These are phyloP conservation scores for Wickerhamiella galacta DNA, from an alignment of 805 yeast species.

Conservation along the genomic window DNA sequence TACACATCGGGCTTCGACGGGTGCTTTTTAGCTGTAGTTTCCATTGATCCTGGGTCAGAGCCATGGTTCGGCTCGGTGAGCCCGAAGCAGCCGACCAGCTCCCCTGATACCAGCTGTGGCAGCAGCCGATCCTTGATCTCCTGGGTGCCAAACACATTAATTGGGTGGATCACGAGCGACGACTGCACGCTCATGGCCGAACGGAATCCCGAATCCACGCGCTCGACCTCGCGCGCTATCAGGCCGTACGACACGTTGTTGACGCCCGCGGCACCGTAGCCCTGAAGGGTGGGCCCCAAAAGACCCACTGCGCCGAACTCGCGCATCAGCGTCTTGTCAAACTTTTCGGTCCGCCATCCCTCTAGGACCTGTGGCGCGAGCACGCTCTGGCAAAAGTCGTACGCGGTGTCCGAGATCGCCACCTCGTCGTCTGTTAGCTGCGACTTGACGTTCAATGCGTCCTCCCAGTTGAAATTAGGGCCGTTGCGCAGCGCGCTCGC, in stretches of 20 bases:
- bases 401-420: constrained; percentile 24
- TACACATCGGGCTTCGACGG: constrained; percentile 28
- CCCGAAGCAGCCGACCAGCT: constrained; percentile 42
- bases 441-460: constrained; percentile 22
- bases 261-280: constrained; percentile 30
- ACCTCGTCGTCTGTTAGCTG: constrained; percentile 25
- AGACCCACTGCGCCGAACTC: constrained; percentile 28
- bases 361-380: constrained; percentile 26
- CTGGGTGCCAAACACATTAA: constrained; percentile 25
- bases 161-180: constrained; percentile 30
- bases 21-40: constrained; percentile 32
- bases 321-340: constrained; percentile 22
- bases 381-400: constrained; percentile 23
- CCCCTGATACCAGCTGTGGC: constrained; percentile 27
- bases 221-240: constrained; percentile 29
- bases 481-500: not conserved
- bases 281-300: constrained; percentile 26
- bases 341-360: constrained; percentile 25
- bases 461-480: constrained; percentile 23
- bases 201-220: constrained; percentile 29
- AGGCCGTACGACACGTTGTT: constrained; percentile 28
- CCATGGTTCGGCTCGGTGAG: constrained; percentile 53
- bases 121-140: constrained; percentile 27
- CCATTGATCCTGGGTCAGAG: constrained; percentile 42
- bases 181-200: constrained; percentile 31